These are phyloP conservation scores for Atkinsonella hypoxylon DNA, from an alignment of 2,329 filamentous ascomycete species.

Conservation along the genomic window DNA sequence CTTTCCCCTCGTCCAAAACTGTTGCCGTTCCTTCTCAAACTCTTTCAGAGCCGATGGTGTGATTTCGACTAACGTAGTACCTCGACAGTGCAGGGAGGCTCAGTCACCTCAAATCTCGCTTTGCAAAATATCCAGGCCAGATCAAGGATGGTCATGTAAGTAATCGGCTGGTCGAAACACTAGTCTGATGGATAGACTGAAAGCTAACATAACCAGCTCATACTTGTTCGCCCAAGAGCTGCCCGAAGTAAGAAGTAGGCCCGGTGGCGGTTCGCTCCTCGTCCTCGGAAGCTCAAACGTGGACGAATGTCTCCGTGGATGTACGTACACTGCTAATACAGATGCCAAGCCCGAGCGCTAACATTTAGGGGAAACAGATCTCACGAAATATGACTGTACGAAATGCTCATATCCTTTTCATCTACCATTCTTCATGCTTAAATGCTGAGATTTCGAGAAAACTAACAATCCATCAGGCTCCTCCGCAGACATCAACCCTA, in stretches of 20 bases:
- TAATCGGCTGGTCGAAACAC: background rate
- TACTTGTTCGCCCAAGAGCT: slow-evolving; percentile 35
- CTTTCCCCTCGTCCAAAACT: background rate
- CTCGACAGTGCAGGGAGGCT: slow-evolving; percentile 38
- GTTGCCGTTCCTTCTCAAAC: too few species aligned
- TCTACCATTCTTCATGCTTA: background rate
- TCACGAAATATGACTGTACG: slow-evolving; percentile 24
- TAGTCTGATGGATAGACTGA: background rate
- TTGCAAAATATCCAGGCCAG: slow-evolving; percentile 37
- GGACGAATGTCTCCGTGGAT: slow-evolving; percentile 13
- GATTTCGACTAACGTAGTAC: background rate
- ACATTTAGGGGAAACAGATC: slow-evolving; percentile 1
- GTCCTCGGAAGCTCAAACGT: slow-evolving; percentile 19
- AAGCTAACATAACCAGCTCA: background rate
- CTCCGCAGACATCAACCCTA: slow-evolving; percentile 29
- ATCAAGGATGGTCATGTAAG: background rate
- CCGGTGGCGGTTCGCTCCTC: slow-evolving; percentile 15
- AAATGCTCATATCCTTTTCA: background rate
- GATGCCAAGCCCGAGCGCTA: background rate
- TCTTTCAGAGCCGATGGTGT: background rate
- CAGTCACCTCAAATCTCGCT: slow-evolving; percentile 46
- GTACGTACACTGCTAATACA: background rate
- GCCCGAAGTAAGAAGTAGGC: slow-evolving; percentile 11
- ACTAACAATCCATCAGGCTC: background rate
- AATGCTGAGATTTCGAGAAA: background rate